Evolutionary conservation across 495 filamentous ascomycete genomes (phyloP).

Genomic region (Neurospora hispaniola): DNA sequence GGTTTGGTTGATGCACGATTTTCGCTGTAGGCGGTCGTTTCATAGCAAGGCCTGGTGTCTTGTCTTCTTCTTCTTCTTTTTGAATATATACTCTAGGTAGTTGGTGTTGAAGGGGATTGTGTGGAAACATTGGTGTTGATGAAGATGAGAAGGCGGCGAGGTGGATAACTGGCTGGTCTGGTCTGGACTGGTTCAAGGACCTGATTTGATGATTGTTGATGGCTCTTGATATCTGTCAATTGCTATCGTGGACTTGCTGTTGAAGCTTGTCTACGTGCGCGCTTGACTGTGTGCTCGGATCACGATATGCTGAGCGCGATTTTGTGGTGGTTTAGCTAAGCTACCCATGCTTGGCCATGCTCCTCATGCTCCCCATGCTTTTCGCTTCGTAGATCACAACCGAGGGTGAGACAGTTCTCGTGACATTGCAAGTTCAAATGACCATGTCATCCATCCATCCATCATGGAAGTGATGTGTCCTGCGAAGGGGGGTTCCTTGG

Average conservation of each 20-base stretch:
- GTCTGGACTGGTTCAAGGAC: not conserved
- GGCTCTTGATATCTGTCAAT: too few species aligned
- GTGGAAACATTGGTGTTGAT: too few species aligned
- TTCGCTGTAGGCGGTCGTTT: conserved; percentile 5
- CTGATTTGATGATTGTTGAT: not conserved
- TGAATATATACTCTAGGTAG: too few species aligned
- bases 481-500: not conserved
- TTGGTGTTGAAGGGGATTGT: not conserved
- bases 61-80: too few species aligned
- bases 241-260: not conserved
- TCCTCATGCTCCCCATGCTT: too few species aligned
- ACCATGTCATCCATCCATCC: too few species aligned
- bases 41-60: too few species aligned
- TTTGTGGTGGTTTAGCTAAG: not conserved
- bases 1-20: conserved; percentile 25
- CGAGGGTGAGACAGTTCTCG: not conserved
- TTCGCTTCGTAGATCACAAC: not conserved
- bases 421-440: too few species aligned
- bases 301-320: not conserved
- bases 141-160: too few species aligned
- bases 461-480: too few species aligned
- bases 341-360: not conserved
- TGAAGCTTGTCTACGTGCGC: not conserved
- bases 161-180: not conserved
- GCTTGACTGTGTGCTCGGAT: not conserved